These are phyloP conservation scores for Solanum chacoense DNA, from an alignment of 305 asterid species.

Conservation along the genomic window DNA sequence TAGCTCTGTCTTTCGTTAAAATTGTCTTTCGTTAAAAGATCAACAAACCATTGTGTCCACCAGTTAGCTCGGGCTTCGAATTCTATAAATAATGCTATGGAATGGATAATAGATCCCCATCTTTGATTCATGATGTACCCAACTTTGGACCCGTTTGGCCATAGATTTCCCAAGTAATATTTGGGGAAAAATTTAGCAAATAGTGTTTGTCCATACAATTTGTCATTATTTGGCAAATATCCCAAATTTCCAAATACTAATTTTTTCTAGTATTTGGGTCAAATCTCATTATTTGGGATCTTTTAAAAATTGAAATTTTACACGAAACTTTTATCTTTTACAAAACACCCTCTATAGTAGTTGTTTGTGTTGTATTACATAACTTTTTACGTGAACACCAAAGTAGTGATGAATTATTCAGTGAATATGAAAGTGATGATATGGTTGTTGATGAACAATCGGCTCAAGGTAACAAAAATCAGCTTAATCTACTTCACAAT, in stretches of 20 bases:
- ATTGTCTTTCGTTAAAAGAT: background rate
- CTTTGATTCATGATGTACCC: background rate
- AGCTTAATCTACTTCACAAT: background rate
- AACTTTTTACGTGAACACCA: background rate
- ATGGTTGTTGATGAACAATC: background rate
- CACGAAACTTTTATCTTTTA: background rate
- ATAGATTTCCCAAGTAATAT: background rate
- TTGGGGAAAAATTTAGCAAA: background rate
- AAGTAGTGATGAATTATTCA: background rate
- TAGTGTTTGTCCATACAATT: background rate
- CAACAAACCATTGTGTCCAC: background rate
- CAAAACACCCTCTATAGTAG: background rate
- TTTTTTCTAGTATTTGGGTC: background rate
- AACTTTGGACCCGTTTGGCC: background rate
- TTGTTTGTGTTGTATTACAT: background rate
- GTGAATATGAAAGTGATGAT: background rate
- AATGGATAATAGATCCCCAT: background rate
- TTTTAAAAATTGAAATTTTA: no score
- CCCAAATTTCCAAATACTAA: background rate
- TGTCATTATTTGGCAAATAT: background rate
- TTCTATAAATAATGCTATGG: background rate
- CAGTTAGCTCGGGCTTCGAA: background rate
- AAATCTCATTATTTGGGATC: background rate
- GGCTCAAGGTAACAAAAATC: background rate
- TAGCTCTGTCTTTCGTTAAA: background rate